Evolutionary conservation across 805 yeast genomes (phyloP).

Genomic region (Yarrowia deformans): DNA sequence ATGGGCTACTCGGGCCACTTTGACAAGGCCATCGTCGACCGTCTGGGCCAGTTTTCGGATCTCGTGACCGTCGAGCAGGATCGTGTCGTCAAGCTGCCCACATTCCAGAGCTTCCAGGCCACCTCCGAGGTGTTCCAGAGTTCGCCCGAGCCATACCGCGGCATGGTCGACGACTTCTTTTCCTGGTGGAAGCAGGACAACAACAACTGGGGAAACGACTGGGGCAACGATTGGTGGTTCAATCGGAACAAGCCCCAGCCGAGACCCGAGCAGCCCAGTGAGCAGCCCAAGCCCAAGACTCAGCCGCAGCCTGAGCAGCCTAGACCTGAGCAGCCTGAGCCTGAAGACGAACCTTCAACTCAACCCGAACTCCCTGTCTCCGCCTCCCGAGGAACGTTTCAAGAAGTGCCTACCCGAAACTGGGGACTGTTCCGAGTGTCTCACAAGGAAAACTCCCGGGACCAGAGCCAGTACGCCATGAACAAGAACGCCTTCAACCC

Average conservation of each 20-base stretch:
- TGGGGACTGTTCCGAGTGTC: slow-evolving; percentile 23
- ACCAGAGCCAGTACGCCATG: slow-evolving; percentile 16
- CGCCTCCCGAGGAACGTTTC: background rate
- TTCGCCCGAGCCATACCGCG: background rate
- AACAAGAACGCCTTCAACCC: background rate
- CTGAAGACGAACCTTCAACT: background rate
- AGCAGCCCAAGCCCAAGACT: background rate
- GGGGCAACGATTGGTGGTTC: background rate
- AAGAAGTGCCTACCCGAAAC: background rate
- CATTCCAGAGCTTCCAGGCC: slow-evolving; percentile 18
- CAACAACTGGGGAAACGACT: background rate
- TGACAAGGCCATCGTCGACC: background rate
- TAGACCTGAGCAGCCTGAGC: background rate
- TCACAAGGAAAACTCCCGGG: slow-evolving; percentile 1
- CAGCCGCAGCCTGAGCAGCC: background rate
- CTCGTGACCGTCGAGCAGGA: slow-evolving; percentile 25
- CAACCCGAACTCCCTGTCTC: background rate
- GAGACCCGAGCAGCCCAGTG: background rate
- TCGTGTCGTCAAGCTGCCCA: slow-evolving; percentile 5
- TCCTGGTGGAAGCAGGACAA: slow-evolving; percentile 1
- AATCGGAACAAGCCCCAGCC: background rate
- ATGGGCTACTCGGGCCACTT: slow-evolving; percentile 30
- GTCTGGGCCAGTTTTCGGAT: slow-evolving; percentile 16
- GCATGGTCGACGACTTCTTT: background rate
- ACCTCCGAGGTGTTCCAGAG: background rate